Evolutionary conservation across 345 rosid genomes (phyloP).

Genomic region (Gossypium stocksii): DNA sequence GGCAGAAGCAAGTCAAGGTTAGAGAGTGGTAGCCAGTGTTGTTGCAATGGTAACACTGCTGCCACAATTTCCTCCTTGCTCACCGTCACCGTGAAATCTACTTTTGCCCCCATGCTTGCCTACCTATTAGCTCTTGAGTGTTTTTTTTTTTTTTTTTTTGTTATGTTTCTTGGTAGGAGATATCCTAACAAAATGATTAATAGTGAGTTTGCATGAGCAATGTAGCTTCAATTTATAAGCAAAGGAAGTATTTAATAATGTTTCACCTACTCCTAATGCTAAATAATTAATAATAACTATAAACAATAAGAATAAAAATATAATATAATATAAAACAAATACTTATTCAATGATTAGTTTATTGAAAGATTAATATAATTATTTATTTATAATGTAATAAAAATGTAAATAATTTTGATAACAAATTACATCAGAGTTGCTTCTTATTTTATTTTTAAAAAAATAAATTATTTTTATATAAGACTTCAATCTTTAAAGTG

Average conservation of each 20-base stretch:
- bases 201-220: not conserved
- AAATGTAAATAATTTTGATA: too few relatives aligned
- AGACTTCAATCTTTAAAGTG: too few relatives aligned
- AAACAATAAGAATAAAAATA: not conserved
- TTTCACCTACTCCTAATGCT: not conserved
- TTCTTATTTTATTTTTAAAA: too few relatives aligned
- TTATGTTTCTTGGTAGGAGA: not conserved
- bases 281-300: not conserved
- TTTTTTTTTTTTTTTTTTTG: too few relatives aligned
- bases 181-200: not conserved
- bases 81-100: slow-evolving; percentile 34
- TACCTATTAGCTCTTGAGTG: not conserved
- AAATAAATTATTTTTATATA: too few relatives aligned
- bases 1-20: slow-evolving; percentile 89
- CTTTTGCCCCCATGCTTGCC: slow-evolving; percentile 1
- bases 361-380: too few relatives aligned
- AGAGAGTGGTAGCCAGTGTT: slow-evolving; percentile 80
- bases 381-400: too few relatives aligned
- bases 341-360: too few relatives aligned
- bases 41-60: slow-evolving; percentile 58
- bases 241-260: not conserved
- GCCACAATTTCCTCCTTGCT: slow-evolving; percentile 54
- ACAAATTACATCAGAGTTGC: too few relatives aligned
- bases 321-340: not conserved
- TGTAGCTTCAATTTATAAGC: not conserved